A percentile compares a stretch with the other conserved stretches of the same genome.
Evolutionary conservation across 768 basidiomycete genomes (phyloP).

Genomic region (Lyophyllum shimeji): DNA sequence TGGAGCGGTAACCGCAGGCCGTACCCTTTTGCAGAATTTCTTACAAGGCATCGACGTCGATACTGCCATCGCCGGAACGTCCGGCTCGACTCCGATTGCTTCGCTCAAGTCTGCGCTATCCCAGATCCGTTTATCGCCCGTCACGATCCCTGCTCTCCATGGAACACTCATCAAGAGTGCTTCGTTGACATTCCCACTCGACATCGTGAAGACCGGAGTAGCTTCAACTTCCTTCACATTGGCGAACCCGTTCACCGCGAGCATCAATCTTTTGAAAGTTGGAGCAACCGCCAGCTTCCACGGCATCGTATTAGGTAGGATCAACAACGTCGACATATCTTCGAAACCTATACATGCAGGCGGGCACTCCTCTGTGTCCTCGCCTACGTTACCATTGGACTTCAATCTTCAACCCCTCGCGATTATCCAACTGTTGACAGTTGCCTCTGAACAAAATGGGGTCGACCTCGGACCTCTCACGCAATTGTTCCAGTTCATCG

Average conservation of each 20-base stretch:
- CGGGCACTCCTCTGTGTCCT: constrained; percentile 60
- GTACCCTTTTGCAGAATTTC: constrained; percentile 60
- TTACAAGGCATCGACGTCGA: constrained; percentile 60
- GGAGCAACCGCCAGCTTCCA: constrained; percentile 55
- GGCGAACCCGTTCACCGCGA: constrained; percentile 71
- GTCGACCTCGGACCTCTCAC: constrained; percentile 63
- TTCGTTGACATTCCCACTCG: constrained; percentile 56
- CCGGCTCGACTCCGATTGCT: constrained; percentile 54
- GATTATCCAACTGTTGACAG: constrained; percentile 56
- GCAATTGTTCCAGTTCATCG: constrained; percentile 52
- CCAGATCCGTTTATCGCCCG: constrained; percentile 56
- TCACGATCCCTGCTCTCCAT: constrained; percentile 63
- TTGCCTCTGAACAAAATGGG: constrained; percentile 49
- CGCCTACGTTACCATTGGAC: constrained; percentile 53
- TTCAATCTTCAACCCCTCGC: constrained; percentile 65
- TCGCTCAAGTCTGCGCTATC: constrained; percentile 64
- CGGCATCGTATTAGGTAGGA: constrained; percentile 55
- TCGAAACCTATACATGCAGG: constrained; percentile 56
- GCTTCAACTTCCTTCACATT: constrained; percentile 59
- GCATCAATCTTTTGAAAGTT: constrained; percentile 61
- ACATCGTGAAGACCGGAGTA: constrained; percentile 61
- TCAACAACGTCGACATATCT: constrained; percentile 54
- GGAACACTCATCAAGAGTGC: constrained; percentile 59
- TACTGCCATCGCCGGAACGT: constrained; percentile 56
- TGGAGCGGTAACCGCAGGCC: constrained; percentile 51